A percentile compares a stretch with the other conserved stretches of the same genome.
Conservation (phyloP, 2,329 filamentous ascomycete genomes). For the Stagonosporopsis rhizophila region DNA sequence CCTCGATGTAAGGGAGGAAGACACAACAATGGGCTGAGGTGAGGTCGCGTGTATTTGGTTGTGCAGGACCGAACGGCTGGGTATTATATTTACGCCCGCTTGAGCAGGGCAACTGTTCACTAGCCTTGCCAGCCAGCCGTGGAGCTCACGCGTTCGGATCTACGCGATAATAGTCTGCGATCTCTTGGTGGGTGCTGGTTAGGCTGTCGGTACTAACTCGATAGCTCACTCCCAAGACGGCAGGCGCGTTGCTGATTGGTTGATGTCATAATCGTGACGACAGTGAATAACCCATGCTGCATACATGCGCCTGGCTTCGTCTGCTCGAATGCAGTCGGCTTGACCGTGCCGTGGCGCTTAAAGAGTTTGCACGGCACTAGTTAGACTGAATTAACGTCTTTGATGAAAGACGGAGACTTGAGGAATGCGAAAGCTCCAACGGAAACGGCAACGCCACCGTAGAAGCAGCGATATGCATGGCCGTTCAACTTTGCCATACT, state of each 20-base stretch:
- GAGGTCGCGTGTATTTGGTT: slow-evolving; percentile 9
- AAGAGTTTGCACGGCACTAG: slow-evolving; percentile 18
- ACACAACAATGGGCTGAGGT: slow-evolving; percentile 12
- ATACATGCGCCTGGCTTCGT: slow-evolving; percentile 10
- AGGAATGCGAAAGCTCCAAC: slow-evolving; percentile 9
- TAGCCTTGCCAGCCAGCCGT: slow-evolving; percentile 8
- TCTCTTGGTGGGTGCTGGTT: slow-evolving; percentile 15
- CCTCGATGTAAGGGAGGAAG: slow-evolving; percentile 10
- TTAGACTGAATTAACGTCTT: slow-evolving; percentile 5
- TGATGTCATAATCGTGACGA: slow-evolving; percentile 14
- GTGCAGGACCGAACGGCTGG: slow-evolving; percentile 16
- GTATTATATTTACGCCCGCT: slow-evolving; percentile 13
- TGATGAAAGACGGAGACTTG: slow-evolving; percentile 4
- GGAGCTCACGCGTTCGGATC: slow-evolving; percentile 16
- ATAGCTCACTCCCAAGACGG: slow-evolving; percentile 15
- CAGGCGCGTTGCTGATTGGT: slow-evolving; percentile 14
- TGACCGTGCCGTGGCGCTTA: slow-evolving; percentile 15
- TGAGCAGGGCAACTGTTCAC: slow-evolving; percentile 8
- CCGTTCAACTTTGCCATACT: slow-evolving; percentile 1
- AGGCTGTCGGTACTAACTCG: slow-evolving; percentile 16
- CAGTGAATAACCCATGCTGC: slow-evolving; percentile 10
- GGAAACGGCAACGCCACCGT: slow-evolving; percentile 4
- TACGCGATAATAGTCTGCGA: slow-evolving; percentile 20
- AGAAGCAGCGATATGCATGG: slow-evolving; percentile 2
- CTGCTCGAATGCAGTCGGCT: slow-evolving; percentile 18